A percentile compares a stretch with the other conserved stretches of the same genome.
These are phyloP conservation scores for Linum tenue DNA, from an alignment of 345 rosid genomes.

Conservation along the genomic window DNA sequence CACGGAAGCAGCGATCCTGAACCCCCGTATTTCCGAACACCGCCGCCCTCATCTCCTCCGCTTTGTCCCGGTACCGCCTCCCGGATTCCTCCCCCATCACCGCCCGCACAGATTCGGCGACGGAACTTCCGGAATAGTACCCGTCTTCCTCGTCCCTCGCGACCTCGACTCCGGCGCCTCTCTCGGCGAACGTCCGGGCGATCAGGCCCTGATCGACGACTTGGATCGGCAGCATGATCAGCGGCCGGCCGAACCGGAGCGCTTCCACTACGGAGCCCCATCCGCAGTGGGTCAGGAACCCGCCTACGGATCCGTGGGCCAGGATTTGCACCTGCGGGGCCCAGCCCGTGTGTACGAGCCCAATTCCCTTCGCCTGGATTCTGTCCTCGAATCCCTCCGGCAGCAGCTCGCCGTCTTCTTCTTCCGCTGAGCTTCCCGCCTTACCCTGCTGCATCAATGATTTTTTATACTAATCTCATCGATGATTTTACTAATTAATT, in stretches of 20 bases:
- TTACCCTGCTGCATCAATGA: too few relatives aligned
- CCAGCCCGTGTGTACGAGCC: constrained; percentile 18
- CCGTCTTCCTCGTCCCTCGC: constrained; percentile 17
- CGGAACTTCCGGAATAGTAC: constrained; percentile 12
- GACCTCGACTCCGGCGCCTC: constrained; percentile 14
- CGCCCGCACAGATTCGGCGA: constrained; percentile 15
- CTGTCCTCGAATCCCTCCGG: constrained; percentile 10
- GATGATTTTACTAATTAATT: too few relatives aligned
- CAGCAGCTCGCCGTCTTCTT: not conserved
- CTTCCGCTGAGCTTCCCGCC: not conserved
- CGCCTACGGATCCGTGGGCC: constrained; percentile 19
- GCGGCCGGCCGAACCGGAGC: constrained; percentile 11
- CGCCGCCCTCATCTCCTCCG: constrained; percentile 13
- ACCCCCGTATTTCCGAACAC: constrained; percentile 1
- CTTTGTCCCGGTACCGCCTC: constrained; percentile 9
- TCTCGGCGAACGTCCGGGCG: constrained; percentile 11
- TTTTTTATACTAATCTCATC: too few relatives aligned
- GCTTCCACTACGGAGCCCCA: constrained; percentile 23
- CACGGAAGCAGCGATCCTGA: not conserved
- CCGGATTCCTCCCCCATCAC: constrained; percentile 17
- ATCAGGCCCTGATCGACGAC: constrained; percentile 14
- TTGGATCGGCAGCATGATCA: constrained; percentile 10
- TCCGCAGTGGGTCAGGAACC: constrained; percentile 25
- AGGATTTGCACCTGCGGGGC: constrained; percentile 18
- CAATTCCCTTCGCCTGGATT: not conserved